phyloP scores from a whole-genome alignment of 2,329 filamentous ascomycete genomes.

The Escovopsis weberi region DNA sequence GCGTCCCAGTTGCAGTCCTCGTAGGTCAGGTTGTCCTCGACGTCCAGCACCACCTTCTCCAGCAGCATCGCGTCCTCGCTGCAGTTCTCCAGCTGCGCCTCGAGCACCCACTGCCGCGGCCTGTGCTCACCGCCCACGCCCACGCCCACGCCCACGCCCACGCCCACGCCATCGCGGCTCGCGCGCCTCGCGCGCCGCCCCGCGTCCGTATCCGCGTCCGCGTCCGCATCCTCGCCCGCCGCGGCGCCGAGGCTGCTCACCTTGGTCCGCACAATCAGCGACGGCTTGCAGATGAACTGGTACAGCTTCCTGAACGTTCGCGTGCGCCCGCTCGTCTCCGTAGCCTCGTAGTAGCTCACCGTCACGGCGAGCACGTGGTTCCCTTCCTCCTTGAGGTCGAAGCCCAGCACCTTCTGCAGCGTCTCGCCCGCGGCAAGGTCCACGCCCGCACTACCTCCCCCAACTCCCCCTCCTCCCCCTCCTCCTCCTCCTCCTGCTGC shows the following conservation, averaged over 20 bases:
- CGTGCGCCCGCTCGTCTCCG: conserved; percentile 52
- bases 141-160: no score
- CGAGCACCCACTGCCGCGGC: conserved; percentile 51
- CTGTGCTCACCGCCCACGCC: conserved; percentile 13
- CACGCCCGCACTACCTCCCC: conserved; percentile 6
- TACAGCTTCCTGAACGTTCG: conserved; percentile 90
- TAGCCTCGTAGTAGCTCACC: conserved; percentile 83
- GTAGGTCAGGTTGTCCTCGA: conserved; percentile 35
- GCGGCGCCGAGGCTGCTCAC: conserved; percentile 35
- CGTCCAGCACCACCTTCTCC: conserved; percentile 46
- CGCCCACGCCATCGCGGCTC: not conserved
- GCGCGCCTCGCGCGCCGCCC: no score
- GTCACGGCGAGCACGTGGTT: conserved; percentile 88
- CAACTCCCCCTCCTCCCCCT: no score
- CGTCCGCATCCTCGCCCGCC: no score
- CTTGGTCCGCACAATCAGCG: conserved; percentile 83
- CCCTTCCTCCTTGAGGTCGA: conserved; percentile 86
- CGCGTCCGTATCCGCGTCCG: not conserved
- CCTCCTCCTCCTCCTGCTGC: no score
- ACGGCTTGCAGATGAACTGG: conserved; percentile 86
- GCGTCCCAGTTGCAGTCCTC: conserved; percentile 43
- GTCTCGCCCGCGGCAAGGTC: conserved; percentile 51
- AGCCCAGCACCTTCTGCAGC: conserved; percentile 67
- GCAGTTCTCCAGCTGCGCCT: conserved; percentile 92
- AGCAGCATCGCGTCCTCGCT: conserved; percentile 71